These are phyloP conservation scores for Aaosphaeria arxii DNA, from an alignment of 2,329 filamentous ascomycete species.

Conservation along the genomic window DNA sequence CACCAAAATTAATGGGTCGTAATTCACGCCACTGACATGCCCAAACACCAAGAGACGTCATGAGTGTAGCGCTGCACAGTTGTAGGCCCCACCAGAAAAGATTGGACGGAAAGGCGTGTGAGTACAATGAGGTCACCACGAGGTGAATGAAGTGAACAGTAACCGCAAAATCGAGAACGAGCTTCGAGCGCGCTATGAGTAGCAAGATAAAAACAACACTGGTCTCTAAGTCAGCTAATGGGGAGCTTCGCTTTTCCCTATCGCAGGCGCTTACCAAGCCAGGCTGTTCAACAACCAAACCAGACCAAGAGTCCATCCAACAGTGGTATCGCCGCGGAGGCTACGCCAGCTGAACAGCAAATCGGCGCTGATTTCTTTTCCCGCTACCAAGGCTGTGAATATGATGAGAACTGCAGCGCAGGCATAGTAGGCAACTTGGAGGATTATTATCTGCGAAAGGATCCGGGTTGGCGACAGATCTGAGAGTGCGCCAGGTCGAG, in stretches of 20 bases:
- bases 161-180: constrained; percentile 90
- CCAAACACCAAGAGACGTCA: constrained; percentile 78
- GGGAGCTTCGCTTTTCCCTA: not conserved
- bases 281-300: constrained; percentile 67
- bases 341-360: constrained; percentile 63
- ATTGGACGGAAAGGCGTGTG: constrained; percentile 70
- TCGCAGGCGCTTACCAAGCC: constrained; percentile 52
- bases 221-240: constrained; percentile 2
- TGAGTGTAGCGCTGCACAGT: constrained; percentile 57
- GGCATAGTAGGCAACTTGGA: constrained; percentile 64
- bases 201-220: constrained; percentile 82
- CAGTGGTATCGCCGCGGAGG: constrained; percentile 64
- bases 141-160: constrained; percentile 85
- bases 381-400: constrained; percentile 66
- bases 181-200: constrained; percentile 83
- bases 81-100: constrained; percentile 83
- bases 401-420: constrained; percentile 61
- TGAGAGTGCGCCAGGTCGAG: constrained; percentile 62
- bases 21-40: constrained; percentile 88
- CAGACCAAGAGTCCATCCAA: constrained; percentile 66
- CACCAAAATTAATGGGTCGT: constrained; percentile 82
- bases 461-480: constrained; percentile 67
- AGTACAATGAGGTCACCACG: constrained; percentile 73
- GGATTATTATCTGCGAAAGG: constrained; percentile 62
- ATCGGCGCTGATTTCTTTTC: constrained; percentile 56